These are phyloP conservation scores for Nakazawaea holstii DNA, from an alignment of 805 yeast genomes.

Conservation along the genomic window DNA sequence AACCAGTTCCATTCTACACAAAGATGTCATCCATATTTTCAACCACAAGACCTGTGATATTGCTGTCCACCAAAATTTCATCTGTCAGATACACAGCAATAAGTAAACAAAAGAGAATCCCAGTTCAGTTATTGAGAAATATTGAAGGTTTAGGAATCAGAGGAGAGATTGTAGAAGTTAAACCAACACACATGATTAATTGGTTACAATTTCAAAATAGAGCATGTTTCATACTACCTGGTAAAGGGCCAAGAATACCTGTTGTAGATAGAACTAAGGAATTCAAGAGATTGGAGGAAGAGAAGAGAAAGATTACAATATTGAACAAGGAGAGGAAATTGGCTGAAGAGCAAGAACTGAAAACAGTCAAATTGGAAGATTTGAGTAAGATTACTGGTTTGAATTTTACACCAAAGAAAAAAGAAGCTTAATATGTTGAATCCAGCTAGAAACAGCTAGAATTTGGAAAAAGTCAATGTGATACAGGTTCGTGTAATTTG, in stretches of 20 bases:
- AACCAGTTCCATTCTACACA: not conserved
- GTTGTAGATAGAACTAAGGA: constrained; percentile 18
- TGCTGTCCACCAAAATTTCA: not conserved
- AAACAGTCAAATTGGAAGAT: constrained; percentile 28
- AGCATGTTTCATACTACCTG: constrained; percentile 60
- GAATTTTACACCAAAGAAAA: constrained; percentile 8
- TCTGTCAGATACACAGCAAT: constrained; percentile 41
- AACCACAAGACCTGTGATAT: not conserved
- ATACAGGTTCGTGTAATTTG: too few species aligned
- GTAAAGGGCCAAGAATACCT: constrained; percentile 26
- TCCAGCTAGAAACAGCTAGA: too few species aligned
- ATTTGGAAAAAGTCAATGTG: too few species aligned
- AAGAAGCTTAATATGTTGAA: too few species aligned
- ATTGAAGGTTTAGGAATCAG: constrained; percentile 55
- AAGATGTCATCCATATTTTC: not conserved
- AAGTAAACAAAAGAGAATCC: constrained; percentile 49
- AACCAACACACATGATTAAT: constrained; percentile 81
- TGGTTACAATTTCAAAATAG: constrained; percentile 64
- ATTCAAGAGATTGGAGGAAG: not conserved
- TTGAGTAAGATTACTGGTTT: constrained; percentile 23
- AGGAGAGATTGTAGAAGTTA: constrained; percentile 73
- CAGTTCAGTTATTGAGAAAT: constrained; percentile 72
- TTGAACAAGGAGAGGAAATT: constrained; percentile 25
- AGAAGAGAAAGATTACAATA: constrained; percentile 32
- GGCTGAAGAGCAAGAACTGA: constrained; percentile 24